Evolutionary conservation across 2,329 filamentous ascomycete genomes (phyloP), one percentile per base, ranked within the genome.

Genomic region (Colletotrichum agaves): DNA sequence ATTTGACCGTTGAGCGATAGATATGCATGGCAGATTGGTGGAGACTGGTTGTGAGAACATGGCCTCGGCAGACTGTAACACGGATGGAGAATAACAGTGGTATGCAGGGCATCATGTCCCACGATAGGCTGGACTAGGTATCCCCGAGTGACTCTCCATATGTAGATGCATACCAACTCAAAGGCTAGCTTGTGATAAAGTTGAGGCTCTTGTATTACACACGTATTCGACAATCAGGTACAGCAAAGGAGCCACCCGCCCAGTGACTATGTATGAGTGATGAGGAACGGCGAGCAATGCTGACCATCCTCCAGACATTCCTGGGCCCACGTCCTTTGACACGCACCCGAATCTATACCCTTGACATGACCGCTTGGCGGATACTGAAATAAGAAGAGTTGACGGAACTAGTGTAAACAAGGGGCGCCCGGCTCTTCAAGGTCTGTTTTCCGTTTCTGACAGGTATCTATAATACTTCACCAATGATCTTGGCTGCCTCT

Each of bases 401-500:
- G 27, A 47, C 33, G 23, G 41, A 21, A 49, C 12, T 37, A 43
- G 47, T 65, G 53, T 43, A 49, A 55, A 44, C 33, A 60, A 65
- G 27, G 27, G 47, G 63, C 61, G 37, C 47, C 47, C 15, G 21
- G 27, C 60, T 59, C 49, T 33, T 49, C 49, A 47, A 31, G 8
- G 21, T 66, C 41, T 62, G 58, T 61, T 44, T 47, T 39, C 61
- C 15, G 35, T 65, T 52, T 53, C 71, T 46, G 56, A 68, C 47
- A 60, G 31, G 3, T 65, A 65, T 68, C 79, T 91, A 94, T 82
- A 97, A 83, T 68, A 99, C 96, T 82, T 99, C 96, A 69, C 96
- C 94, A 71, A 99, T 95, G 78, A 99, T 99, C 86, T 97, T 98
- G 70, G 95, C 94, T 19, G 96, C 96, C 83, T 99, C 96, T 76